Evolutionary conservation across 495 filamentous ascomycete species (phyloP), one percentile per base, ranked within the genome.

Genomic region (Penicillium psychrofluorescens): DNA sequence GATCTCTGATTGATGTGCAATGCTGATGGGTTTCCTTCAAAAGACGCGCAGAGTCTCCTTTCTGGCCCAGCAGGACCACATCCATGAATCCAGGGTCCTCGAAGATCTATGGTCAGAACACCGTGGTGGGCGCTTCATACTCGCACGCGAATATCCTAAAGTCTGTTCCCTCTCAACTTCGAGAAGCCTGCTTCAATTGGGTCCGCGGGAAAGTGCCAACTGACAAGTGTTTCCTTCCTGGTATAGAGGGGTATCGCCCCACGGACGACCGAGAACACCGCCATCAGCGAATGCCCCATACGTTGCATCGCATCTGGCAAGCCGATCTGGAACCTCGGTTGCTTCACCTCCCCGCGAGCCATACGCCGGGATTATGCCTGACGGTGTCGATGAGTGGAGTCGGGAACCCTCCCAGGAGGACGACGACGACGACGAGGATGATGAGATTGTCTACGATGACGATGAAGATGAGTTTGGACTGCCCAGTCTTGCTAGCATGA

Each of bases 381-480:
- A 81, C 43, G 86, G 83, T 36, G 79, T 86, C 49, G 77, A 81
- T 63, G 80, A 87, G 57, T 95, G 88, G 88, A 76, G 73, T 42
- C 72, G 75, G 11, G 79, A 83, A 36, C 75, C 80, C 29, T 71
- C 53, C 1, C 59, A 64, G 1, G 52, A 67, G 11, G 64, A 76
- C 29, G 72, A 74, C 8, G 78, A 80, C 14, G 74, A 76, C 12
- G 85, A 85, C 30, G 83, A 71, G 1, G 72, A 75, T 33, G 77
- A 87, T 35, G 79, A 83, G 38, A 80, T 88, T 63, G 77, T 77
- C 36, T 89, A 85, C 58, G 86, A 86, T 52, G 85, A 89, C 48
- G 90, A 94, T 53, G 90, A 91, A 50, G 90, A 96, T 64, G 90
- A 96, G 54, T 96, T 96, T 62, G 90, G 90, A 7, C 74, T 96